phyloP scores from a whole-genome alignment of 805 yeast genomes.

The Kodamaea fukazawae region DNA sequence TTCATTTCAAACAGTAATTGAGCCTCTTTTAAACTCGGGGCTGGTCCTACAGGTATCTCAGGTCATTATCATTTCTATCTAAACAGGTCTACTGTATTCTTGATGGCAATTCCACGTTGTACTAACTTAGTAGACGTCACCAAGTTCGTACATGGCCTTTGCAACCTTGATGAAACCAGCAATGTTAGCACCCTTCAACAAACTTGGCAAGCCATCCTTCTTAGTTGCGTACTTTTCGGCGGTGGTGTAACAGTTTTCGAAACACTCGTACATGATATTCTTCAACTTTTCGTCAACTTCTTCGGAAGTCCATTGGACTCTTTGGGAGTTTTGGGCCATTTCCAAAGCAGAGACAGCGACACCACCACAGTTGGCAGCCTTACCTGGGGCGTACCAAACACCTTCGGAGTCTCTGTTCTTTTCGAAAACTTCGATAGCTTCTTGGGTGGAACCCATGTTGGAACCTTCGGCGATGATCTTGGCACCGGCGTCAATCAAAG shows the following conservation, averaged over 20 bases:
- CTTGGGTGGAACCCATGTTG: conserved; percentile 98
- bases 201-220: conserved; percentile 70
- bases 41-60: no score
- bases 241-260: conserved; percentile 87
- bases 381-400: conserved; percentile 99
- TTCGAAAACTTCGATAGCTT: conserved; percentile 94
- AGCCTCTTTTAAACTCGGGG: no score
- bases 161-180: conserved; percentile 99
- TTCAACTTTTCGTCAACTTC: conserved; percentile 89
- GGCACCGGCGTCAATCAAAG: conserved; percentile 87
- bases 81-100: no score
- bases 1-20: no score
- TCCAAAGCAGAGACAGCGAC: conserved; percentile 97
- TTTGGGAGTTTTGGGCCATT: conserved; percentile 99
- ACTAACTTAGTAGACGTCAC: conserved; percentile 64
- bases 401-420: conserved; percentile 57
- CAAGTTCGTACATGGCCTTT: conserved; percentile 96
- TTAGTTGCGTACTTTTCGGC: conserved; percentile 78
- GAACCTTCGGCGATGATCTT: conserved; percentile 98
- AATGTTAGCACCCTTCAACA: conserved; percentile 98
- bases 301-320: conserved; percentile 86
- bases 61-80: no score
- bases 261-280: conserved; percentile 89
- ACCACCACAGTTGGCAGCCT: conserved; percentile 99
- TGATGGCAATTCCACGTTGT: no score